phyloP scores from a whole-genome alignment of 2,329 filamentous ascomycete genomes.

The Venturia effusa region DNA sequence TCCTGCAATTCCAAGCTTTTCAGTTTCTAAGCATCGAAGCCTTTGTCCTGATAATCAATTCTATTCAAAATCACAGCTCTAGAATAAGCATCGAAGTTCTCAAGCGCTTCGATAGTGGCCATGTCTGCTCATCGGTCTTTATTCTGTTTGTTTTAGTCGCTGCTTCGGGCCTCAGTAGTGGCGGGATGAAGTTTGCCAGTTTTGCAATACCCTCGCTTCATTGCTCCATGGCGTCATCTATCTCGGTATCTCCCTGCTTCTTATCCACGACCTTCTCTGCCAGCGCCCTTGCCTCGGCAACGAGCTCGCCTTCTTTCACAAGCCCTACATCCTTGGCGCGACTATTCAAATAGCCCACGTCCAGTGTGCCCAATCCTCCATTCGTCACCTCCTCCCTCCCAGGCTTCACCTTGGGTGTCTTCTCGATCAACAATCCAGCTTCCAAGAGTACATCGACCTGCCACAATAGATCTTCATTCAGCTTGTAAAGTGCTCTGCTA shows the following conservation, averaged over 20 bases:
- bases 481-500: slow-evolving; percentile 52
- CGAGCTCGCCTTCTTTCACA: slow-evolving; percentile 74
- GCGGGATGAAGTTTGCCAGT: not conserved
- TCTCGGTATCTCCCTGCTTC: not conserved
- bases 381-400: slow-evolving; percentile 25
- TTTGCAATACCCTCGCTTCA: not conserved
- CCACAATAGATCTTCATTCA: slow-evolving; percentile 63
- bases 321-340: slow-evolving; percentile 70
- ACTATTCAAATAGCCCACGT: slow-evolving; percentile 85
- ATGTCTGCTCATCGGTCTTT: not conserved
- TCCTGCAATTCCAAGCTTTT: not conserved
- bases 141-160: not conserved
- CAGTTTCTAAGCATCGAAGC: not conserved
- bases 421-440: slow-evolving; percentile 53
- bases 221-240: not conserved
- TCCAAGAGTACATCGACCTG: slow-evolving; percentile 75
- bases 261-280: slow-evolving; percentile 26
- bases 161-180: not conserved
- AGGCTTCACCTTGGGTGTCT: slow-evolving; percentile 13
- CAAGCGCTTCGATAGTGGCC: not conserved
- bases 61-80: no score
- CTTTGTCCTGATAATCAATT: no score
- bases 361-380: slow-evolving; percentile 45
- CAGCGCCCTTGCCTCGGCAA: slow-evolving; percentile 50
- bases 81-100: not conserved